Conservation (phyloP, 352 stramenopile species). For the Phytophthora agathidicida region DNA sequence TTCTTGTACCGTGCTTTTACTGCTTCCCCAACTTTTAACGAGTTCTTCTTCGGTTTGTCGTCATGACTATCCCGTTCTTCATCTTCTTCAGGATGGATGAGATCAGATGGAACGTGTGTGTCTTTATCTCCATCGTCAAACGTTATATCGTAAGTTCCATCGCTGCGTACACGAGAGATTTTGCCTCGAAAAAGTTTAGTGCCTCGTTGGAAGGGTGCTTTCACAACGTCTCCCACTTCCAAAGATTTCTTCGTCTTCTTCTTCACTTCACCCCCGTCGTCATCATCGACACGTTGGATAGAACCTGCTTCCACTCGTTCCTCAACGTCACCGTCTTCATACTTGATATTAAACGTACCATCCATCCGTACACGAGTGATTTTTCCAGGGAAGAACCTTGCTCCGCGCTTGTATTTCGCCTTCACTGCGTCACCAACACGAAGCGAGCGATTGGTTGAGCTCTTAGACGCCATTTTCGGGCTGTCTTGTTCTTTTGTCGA, state of each 20-base stretch:
- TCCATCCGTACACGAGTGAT: conserved; percentile 45
- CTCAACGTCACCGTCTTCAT: conserved; percentile 48
- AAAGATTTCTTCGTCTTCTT: conserved; percentile 36
- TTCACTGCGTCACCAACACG: conserved; percentile 33
- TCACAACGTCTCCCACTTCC: conserved; percentile 51
- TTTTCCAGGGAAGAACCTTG: conserved; percentile 37
- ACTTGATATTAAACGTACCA: conserved; percentile 56
- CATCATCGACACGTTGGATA: conserved; percentile 29
- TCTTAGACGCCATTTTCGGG: neutral
- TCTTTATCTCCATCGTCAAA: conserved; percentile 53
- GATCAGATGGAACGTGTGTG: conserved; percentile 28
- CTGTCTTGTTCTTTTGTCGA: conserved; percentile 4
- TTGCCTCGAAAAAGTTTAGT: conserved; percentile 44
- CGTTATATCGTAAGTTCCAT: conserved; percentile 54
- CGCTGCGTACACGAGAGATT: conserved; percentile 43
- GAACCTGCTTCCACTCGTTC: conserved; percentile 34
- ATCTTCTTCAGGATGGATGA: conserved; percentile 31
- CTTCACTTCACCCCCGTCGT: conserved; percentile 36
- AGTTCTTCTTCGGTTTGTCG: conserved; percentile 9
- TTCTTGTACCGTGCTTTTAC: conserved; percentile 54
- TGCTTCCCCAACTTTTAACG: conserved; percentile 36
- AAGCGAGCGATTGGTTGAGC: conserved; percentile 2
- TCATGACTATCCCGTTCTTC: conserved; percentile 38
- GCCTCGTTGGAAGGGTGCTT: conserved; percentile 55
- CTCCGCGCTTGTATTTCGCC: conserved; percentile 48